phyloP scores from a whole-genome alignment of 441 rosid species.

The Breynia disticha region DNA sequence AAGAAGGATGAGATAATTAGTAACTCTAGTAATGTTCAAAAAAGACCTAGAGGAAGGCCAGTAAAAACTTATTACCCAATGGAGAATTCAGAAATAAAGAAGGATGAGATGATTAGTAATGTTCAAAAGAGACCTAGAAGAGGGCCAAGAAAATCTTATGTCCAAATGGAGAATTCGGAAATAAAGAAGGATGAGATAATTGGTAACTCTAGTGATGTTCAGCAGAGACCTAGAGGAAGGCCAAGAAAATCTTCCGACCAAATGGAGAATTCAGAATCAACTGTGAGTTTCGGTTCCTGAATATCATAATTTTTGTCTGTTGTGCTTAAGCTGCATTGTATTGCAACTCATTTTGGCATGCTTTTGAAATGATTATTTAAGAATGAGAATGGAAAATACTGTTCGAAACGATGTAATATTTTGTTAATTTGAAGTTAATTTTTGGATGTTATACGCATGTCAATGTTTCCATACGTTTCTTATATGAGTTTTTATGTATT shows the following conservation, averaged over 20 bases:
- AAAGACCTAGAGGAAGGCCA: constrained; percentile 23
- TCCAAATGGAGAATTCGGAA: constrained; percentile 16
- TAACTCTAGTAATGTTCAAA: constrained; percentile 12
- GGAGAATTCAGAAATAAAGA: constrained; percentile 13
- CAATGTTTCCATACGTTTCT: not conserved
- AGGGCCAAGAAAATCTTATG: constrained; percentile 17
- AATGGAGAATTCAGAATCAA: constrained; percentile 16
- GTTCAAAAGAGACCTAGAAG: constrained; percentile 23
- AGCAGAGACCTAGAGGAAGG: constrained; percentile 25
- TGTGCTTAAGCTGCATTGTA: not conserved
- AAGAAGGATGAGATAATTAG: constrained; percentile 1
- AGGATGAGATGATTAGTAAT: constrained; percentile 4
- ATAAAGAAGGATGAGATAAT: constrained; percentile 1
- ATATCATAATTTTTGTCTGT: constrained; percentile 8
- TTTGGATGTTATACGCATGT: not conserved
- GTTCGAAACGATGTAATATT: too few relatives aligned
- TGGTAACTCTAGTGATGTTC: constrained; percentile 8
- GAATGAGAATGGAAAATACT: too few relatives aligned
- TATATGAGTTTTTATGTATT: constrained; percentile 9
- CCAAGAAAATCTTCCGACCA: constrained; percentile 13
- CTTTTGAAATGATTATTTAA: too few relatives aligned
- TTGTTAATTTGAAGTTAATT: not conserved
- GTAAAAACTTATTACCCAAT: constrained; percentile 14
- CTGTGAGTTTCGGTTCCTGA: constrained; percentile 22
- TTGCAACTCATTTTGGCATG: not conserved